Base-by-base conservation (phyloP, 176 grass and related monocot species). In the Puccinellia tenuiflora region DNA sequence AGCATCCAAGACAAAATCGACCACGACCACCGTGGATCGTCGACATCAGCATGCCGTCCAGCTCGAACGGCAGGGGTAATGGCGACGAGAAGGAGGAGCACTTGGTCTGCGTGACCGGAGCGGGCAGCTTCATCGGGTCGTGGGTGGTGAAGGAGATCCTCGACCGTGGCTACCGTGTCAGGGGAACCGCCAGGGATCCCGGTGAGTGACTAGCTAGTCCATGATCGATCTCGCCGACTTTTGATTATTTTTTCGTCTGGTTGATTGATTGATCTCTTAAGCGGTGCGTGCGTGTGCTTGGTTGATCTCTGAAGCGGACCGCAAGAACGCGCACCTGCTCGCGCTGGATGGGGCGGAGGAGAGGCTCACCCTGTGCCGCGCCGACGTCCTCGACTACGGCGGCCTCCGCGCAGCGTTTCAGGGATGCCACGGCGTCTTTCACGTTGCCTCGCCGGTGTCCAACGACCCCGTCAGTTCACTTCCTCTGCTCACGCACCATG, bases 111-210 rank as follows among this genome's bases (percentile, higher is more conserved):
- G 81, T 91, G 20, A 91, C 85, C 1, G 89, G 89, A 52, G 89
- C 85, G 0, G 81, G 80, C 5, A 68, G 89, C 69, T 91, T 91
- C 85, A 88, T 91, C 21, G 89, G 80, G 0, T 38, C 35, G 35
- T 92, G 90, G 90, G 69, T 89, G 16, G 86, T 86, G 11, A 88
- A 55, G 42, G 82, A 78, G 62, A 78, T 92, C 26, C 90, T 92
- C 20, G 43, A 37, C 31, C 64, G 74, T 1, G 86, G 86, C 5
- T 92, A 89, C 71, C 81, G 15, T 1, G 90, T 92, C 40, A 83
- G 86, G 31, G 90, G 90, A 68, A 92, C 90, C 0, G 71, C 83
- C 0, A 89, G 90, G 9, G 78, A 92, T 53, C 86, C 90, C 5
- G 82, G 89, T 91, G n/a, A n/a, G n/a, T n/a, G n/a, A n/a, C n/a